Evolutionary conservation across 169 alveolate species (phyloP).

Genomic region (Plasmodium vivax): DNA sequence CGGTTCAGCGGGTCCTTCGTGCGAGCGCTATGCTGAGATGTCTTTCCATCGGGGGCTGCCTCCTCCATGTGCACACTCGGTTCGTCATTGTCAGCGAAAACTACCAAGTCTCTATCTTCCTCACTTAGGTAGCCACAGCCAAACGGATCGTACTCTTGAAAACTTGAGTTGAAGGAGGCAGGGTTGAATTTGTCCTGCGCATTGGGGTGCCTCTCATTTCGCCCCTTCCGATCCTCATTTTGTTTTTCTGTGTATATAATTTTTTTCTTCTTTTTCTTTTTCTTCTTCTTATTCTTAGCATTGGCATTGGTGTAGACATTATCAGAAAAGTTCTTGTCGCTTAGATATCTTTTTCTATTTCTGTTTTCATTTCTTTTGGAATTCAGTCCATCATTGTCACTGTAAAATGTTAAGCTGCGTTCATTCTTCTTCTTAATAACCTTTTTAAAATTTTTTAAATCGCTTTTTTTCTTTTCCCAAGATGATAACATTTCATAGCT

Average conservation of each 20-base stretch:
- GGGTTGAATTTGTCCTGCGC: constrained; percentile 9
- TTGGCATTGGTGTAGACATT: constrained; percentile 3
- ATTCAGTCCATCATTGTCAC: constrained; percentile 47
- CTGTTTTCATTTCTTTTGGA: constrained; percentile 10
- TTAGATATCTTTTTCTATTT: constrained; percentile 2
- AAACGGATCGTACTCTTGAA: constrained; percentile 74
- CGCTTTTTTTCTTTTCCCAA: constrained; percentile 61
- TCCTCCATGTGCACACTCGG: background rate
- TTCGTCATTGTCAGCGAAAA: constrained; percentile 72
- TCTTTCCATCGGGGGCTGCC: background rate
- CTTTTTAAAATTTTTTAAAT: constrained; percentile 50
- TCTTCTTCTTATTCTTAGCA: constrained; percentile 30
- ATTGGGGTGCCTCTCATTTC: background rate
- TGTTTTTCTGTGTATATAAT: constrained; percentile 31
- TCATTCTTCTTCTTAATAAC: constrained; percentile 70
- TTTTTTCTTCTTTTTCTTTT: constrained; percentile 33
- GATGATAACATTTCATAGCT: constrained; percentile 59
- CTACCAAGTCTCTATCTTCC: constrained; percentile 69
- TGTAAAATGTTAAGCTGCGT: constrained; percentile 31
- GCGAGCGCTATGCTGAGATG: background rate
- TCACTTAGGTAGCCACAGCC: constrained; percentile 69
- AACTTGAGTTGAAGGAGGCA: constrained; percentile 5
- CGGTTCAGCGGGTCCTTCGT: background rate
- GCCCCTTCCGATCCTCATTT: background rate
- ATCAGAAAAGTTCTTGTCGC: constrained; percentile 54